Evolutionary conservation across 2,329 filamentous ascomycete species (phyloP).

Genomic region (Drechmeria coniospora): DNA sequence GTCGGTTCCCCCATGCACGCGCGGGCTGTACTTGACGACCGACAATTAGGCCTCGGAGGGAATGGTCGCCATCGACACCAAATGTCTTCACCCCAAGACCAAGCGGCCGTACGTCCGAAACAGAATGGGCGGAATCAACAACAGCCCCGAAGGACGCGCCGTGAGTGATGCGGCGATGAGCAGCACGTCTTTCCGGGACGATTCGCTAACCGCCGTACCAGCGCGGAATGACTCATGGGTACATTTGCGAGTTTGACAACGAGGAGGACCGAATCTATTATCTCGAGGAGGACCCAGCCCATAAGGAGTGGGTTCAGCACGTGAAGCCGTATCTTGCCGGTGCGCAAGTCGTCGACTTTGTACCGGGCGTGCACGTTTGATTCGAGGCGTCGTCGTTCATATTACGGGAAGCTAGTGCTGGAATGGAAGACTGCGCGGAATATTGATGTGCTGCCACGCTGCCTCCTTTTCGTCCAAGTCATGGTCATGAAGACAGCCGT

Average conservation of each 20-base stretch:
- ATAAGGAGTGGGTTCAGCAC: conserved; percentile 1
- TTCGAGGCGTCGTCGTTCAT: too few relatives aligned
- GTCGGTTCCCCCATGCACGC: neutral
- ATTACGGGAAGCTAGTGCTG: too few relatives aligned
- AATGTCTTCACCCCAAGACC: neutral
- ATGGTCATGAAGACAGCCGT: too few relatives aligned
- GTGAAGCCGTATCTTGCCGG: neutral
- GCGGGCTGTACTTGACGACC: too few relatives aligned
- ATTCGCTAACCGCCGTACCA: neutral
- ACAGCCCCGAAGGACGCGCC: conserved; percentile 1
- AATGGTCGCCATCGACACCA: neutral
- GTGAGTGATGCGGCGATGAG: neutral
- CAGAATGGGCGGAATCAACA: neutral
- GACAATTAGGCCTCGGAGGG: conserved; percentile 1
- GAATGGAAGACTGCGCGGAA: too few relatives aligned
- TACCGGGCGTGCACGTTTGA: neutral
- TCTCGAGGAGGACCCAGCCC: neutral
- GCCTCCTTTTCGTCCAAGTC: too few relatives aligned
- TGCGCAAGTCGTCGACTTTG: conserved; percentile 1
- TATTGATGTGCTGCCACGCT: too few relatives aligned
- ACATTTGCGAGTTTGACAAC: conserved; percentile 1
- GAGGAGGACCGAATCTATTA: neutral
- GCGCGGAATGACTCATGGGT: conserved; percentile 1
- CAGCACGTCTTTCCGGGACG: too few relatives aligned
- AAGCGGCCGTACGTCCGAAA: neutral